A percentile compares a stretch with the other conserved stretches of the same genome.
phyloP scores from a whole-genome alignment of 768 basidiomycete species.

The Pleurotus cornucopiae region DNA sequence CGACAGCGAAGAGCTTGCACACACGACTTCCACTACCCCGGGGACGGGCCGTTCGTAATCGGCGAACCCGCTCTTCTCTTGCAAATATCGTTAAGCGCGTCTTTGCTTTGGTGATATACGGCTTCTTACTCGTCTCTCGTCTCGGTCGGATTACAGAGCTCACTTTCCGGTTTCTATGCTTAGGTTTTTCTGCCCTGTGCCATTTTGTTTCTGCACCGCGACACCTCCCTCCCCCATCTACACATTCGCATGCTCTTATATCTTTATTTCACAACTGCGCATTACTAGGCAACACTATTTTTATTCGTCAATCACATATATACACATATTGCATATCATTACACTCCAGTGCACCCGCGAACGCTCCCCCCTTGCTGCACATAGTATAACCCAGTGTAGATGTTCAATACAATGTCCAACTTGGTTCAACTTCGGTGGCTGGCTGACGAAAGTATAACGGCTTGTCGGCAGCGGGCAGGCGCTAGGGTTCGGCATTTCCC shows the following conservation, averaged over 20 bases:
- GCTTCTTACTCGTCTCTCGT: not conserved
- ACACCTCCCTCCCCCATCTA: constrained; percentile 19
- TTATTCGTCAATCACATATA: not conserved
- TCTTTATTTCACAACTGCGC: not conserved
- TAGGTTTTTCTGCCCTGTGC: not conserved
- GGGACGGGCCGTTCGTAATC: too few relatives aligned
- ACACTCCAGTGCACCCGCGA: too few relatives aligned
- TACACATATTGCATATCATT: not conserved
- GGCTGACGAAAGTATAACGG: too few relatives aligned
- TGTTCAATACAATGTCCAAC: too few relatives aligned
- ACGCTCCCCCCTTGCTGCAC: too few relatives aligned
- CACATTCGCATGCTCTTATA: constrained; percentile 21
- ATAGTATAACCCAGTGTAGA: too few relatives aligned
- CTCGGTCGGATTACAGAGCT: not conserved
- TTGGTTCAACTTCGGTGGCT: too few relatives aligned
- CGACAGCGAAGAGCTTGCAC: not conserved
- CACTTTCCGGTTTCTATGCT: not conserved
- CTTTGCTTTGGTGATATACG: not conserved
- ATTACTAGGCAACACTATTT: constrained; percentile 13
- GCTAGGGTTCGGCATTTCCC: too few relatives aligned
- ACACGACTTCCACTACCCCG: too few relatives aligned
- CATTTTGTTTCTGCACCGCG: not conserved
- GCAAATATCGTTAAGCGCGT: not conserved
- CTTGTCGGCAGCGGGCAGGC: too few relatives aligned
- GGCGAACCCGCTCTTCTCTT: too few relatives aligned